Base-by-base conservation (phyloP, 306 rosid species). In the Acacia confusa region DNA sequence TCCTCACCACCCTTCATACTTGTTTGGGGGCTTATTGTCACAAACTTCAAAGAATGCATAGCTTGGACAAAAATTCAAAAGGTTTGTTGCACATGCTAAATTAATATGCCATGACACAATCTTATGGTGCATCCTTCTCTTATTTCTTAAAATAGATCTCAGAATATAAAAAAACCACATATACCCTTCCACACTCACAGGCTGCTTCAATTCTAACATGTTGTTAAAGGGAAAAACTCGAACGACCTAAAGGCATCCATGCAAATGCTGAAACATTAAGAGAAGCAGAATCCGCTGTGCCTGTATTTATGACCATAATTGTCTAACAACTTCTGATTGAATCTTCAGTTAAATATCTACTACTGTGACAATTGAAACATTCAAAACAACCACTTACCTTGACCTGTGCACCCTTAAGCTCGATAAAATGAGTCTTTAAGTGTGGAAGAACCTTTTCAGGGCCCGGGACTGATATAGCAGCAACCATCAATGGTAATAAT, bases 341-440 rank as follows among this genome's bases (percentile, higher is more conserved):
- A n/a, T 61, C 80, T 38, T 55, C 38, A 20, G 72, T 58, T 19
- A 10, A 76, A 70, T 70, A 52, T 60, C 64, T 60, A 28, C 38
- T 22, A 70, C 55, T 32, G 57, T 70, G 63, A 68, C 76, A 70
- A 34, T 69, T 68, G 48, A 71, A 70, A 70, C 27, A 52, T 38
- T 71, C 41, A 76, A 47, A 85, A 48, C 17, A 77, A 69, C 74
- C 28, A 78, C 86, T 47, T 81, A 95, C 99, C 98, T 96, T 96
- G 81, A 93, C 99, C 75, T 96, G 99, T 34, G 99, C 96, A 58
- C 99, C 98, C 88, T 96, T 96, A 76, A 96, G 92, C 90, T 96
- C 99, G 68, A 89, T 84, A 84, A 91, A 93, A 82, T 93, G 93
- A 68, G 85, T 86, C 88, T 90, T 96, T 89, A 93, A 84, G 87